Conservation (phyloP, 768 basidiomycete genomes). For the Auricularia sp. region DNA sequence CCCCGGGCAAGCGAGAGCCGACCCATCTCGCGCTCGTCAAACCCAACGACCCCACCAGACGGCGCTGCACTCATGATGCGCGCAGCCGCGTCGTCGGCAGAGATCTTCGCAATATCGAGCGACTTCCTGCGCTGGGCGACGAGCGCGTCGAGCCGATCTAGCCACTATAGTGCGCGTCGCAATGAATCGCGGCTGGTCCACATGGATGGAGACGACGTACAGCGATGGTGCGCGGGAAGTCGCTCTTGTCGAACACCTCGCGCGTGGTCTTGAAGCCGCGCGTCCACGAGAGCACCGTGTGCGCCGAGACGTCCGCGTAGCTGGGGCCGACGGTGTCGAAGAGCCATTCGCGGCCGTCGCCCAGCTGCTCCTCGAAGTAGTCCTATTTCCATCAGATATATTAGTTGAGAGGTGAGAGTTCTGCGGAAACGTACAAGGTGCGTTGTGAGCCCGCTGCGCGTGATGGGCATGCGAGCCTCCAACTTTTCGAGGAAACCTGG, state of each 20-base stretch:
- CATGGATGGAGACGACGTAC: constrained; percentile 20
- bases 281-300: constrained; percentile 40
- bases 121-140: constrained; percentile 23
- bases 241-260: constrained; percentile 26
- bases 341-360: constrained; percentile 47
- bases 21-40: constrained; percentile 33
- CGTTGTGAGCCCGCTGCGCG: constrained; percentile 31
- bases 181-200: background rate
- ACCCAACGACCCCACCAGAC: constrained; percentile 29
- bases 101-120: constrained; percentile 19
- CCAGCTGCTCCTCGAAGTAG: constrained; percentile 34
- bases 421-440: constrained; percentile 31
- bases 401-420: background rate
- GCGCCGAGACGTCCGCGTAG: constrained; percentile 41
- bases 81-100: constrained; percentile 34
- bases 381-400: constrained; percentile 13
- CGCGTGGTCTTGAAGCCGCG: constrained; percentile 25
- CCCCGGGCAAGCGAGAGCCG: constrained; percentile 31
- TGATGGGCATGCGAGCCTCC: constrained; percentile 19
- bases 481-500: constrained; percentile 20
- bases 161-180: constrained; percentile 31
- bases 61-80: constrained; percentile 28
- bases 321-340: constrained; percentile 43
- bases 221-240: constrained; percentile 31
- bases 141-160: constrained; percentile 28